A percentile compares a stretch with the other conserved stretches of the same genome.
Conservation (phyloP, 1,139 yeast genomes). For the Blastobotrys indianensis region DNA sequence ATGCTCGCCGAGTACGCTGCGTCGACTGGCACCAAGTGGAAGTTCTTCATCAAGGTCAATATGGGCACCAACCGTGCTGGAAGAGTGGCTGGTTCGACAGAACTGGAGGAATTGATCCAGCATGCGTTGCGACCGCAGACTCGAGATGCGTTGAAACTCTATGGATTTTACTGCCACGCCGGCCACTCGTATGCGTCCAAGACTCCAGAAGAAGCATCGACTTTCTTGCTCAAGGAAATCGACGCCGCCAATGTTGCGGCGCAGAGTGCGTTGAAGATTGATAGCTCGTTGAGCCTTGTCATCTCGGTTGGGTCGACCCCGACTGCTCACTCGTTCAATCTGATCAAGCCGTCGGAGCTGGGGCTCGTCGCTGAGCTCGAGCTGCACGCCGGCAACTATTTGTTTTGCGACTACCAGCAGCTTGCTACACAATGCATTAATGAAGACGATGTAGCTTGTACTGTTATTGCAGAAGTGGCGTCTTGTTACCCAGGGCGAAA, state of each 20-base stretch:
- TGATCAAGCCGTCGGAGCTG: constrained; percentile 30
- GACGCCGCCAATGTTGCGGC: constrained; percentile 53
- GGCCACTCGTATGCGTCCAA: constrained; percentile 63
- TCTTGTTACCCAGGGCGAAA: constrained; percentile 52
- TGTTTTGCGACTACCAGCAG: constrained; percentile 71
- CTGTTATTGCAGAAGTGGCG: constrained; percentile 57
- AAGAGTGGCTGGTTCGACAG: constrained; percentile 30
- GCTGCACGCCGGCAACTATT: constrained; percentile 74
- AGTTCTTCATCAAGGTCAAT: constrained; percentile 42
- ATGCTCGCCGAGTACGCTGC: constrained; percentile 38
- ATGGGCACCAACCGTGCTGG: constrained; percentile 48
- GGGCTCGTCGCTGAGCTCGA: constrained; percentile 42
- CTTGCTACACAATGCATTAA: constrained; percentile 57
- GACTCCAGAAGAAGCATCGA: constrained; percentile 44
- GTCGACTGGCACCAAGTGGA: constrained; percentile 35
- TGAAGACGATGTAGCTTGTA: constrained; percentile 46
- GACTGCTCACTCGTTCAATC: constrained; percentile 59
- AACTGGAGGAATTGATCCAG: constrained; percentile 28
- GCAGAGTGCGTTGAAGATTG: constrained; percentile 26
- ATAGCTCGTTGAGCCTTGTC: constrained; percentile 33
- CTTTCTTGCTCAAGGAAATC: constrained; percentile 49
- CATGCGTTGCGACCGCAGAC: constrained; percentile 19
- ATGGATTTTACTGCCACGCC: constrained; percentile 74
- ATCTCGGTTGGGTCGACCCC: constrained; percentile 78
- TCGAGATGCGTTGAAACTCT: constrained; percentile 29